Evolutionary conservation across 163 green algal species (phyloP).

Genomic region (Scenedesmus sp.): DNA sequence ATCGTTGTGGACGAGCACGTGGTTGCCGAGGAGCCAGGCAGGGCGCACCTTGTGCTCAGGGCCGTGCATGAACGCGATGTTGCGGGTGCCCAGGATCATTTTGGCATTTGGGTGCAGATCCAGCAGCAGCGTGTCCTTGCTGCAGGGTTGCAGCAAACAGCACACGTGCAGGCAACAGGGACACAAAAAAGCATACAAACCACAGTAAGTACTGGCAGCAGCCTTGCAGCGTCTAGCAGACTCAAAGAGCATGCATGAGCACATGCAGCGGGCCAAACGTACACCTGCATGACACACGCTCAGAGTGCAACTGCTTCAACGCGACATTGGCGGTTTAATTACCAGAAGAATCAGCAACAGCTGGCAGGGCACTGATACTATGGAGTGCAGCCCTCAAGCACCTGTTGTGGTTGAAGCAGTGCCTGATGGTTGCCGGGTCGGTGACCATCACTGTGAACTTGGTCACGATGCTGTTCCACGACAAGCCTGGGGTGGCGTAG

Average conservation of each 20-base stretch:
- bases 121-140: constrained; percentile 75
- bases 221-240: too few species aligned
- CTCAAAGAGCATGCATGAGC: too few species aligned
- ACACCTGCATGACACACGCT: neutral
- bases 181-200: neutral
- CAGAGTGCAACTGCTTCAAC: neutral
- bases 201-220: too few species aligned
- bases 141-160: neutral
- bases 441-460: constrained; percentile 90
- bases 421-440: constrained; percentile 79
- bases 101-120: constrained; percentile 84
- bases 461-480: constrained; percentile 84
- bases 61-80: constrained; percentile 92
- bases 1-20: too few species aligned
- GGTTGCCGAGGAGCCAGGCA: too few species aligned
- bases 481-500: constrained; percentile 72
- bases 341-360: neutral
- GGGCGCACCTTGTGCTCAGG: constrained; percentile 75
- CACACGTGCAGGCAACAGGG: neutral
- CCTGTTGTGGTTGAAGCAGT: constrained; percentile 76
- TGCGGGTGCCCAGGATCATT: constrained; percentile 86
- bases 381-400: neutral
- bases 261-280: too few species aligned
- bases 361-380: neutral
- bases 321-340: too few species aligned